Evolutionary conservation across 2,329 filamentous ascomycete genomes (phyloP).

Genomic region (Achaetomium macrosporum): DNA sequence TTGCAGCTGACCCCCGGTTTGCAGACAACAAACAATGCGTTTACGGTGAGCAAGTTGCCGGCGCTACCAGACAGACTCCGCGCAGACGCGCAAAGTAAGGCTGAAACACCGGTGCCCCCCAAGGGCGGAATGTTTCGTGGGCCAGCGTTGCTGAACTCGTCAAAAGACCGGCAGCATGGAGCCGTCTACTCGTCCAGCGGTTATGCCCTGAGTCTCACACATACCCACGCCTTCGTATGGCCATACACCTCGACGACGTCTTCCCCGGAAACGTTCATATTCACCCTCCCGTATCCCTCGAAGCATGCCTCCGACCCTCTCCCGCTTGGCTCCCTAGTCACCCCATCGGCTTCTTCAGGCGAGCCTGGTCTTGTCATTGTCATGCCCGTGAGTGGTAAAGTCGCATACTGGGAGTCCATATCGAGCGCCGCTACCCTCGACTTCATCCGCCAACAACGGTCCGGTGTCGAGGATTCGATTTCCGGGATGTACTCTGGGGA

Average conservation of each 20-base stretch:
- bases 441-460: slow-evolving; percentile 74
- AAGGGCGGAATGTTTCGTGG: background rate
- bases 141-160: slow-evolving; percentile 22
- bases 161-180: slow-evolving; percentile 58
- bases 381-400: slow-evolving; percentile 74
- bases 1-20: slow-evolving; percentile 22
- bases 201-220: slow-evolving; percentile 75
- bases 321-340: slow-evolving; percentile 77
- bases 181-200: slow-evolving; percentile 59
- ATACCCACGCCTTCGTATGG: slow-evolving; percentile 83
- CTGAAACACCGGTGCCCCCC: background rate
- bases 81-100: slow-evolving; percentile 58
- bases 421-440: slow-evolving; percentile 80
- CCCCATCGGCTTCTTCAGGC: slow-evolving; percentile 67
- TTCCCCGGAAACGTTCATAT: slow-evolving; percentile 71
- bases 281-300: slow-evolving; percentile 69
- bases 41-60: slow-evolving; percentile 77
- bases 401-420: slow-evolving; percentile 94
- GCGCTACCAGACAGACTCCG: slow-evolving; percentile 74
- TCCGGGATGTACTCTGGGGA: slow-evolving; percentile 74
- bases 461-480: slow-evolving; percentile 70
- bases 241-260: slow-evolving; percentile 67
- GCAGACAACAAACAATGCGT: slow-evolving; percentile 78
- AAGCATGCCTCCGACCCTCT: slow-evolving; percentile 63
- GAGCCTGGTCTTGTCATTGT: slow-evolving; percentile 84